Conservation (phyloP, 306 rosid species). For the Clitoria ternatea region DNA sequence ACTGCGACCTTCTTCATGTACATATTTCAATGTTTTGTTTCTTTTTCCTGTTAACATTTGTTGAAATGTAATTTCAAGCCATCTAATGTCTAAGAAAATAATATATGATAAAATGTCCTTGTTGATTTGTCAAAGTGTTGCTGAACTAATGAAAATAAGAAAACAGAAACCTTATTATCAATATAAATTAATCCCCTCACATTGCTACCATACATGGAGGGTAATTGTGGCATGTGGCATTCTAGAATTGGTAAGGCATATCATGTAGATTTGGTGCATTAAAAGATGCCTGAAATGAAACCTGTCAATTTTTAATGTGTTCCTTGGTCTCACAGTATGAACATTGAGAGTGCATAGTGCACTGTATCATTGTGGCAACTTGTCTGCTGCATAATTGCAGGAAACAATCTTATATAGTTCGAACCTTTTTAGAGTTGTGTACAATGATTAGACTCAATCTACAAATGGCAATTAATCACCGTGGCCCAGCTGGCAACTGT, state of each 20-base stretch:
- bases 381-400: conserved; percentile 13
- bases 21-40: too few species aligned
- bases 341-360: conserved; percentile 32
- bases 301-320: not conserved
- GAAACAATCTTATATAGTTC: not conserved
- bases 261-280: not conserved
- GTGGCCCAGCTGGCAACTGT: not conserved
- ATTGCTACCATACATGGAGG: not conserved
- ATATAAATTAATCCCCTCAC: not conserved
- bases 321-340: conserved; percentile 23
- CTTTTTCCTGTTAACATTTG: too few species aligned
- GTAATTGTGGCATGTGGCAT: not conserved
- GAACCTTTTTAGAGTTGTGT: not conserved
- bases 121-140: too few species aligned
- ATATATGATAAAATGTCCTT: too few species aligned
- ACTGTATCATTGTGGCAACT: conserved; percentile 3
- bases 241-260: not conserved
- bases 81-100: too few species aligned
- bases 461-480: not conserved
- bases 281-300: not conserved
- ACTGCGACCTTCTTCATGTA: too few species aligned
- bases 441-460: not conserved
- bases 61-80: too few species aligned
- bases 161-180: too few species aligned
- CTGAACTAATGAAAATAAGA: too few species aligned